Evolutionary conservation across 768 basidiomycete species (phyloP).

Genomic region (Pleurotus salmoneostramineus): DNA sequence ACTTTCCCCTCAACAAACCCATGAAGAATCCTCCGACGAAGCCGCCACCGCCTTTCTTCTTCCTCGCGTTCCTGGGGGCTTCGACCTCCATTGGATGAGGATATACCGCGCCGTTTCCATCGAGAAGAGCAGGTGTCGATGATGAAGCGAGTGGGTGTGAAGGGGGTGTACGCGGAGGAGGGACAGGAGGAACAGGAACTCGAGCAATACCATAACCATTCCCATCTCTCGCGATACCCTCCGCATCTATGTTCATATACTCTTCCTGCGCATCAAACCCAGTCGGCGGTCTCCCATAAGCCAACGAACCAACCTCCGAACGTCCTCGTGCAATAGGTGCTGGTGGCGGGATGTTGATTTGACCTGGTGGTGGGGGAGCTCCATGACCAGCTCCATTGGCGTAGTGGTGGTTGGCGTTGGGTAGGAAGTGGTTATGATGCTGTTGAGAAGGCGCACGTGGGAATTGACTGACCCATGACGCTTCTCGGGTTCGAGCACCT

Average conservation of each 20-base stretch:
- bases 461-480: neutral
- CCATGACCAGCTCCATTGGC: neutral
- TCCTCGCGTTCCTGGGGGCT: neutral
- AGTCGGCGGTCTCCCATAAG: neutral
- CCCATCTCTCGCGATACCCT: neutral
- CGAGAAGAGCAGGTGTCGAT: neutral
- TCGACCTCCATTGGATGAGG: slow-evolving; percentile 6
- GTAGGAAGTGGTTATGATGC: neutral
- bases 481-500: neutral
- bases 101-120: neutral
- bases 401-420: neutral
- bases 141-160: neutral
- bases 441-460: neutral
- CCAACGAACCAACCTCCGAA: neutral
- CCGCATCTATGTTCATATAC: neutral
- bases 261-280: neutral
- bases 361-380: neutral
- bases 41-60: neutral
- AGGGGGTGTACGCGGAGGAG: neutral
- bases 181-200: neutral
- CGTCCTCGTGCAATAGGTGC: neutral
- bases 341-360: slow-evolving; percentile 1
- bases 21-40: slow-evolving; percentile 1
- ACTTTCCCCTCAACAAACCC: neutral
- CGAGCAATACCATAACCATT: neutral